Base-by-base conservation (phyloP, 768 basidiomycete species). In the Pleurotus citrinopileatus region DNA sequence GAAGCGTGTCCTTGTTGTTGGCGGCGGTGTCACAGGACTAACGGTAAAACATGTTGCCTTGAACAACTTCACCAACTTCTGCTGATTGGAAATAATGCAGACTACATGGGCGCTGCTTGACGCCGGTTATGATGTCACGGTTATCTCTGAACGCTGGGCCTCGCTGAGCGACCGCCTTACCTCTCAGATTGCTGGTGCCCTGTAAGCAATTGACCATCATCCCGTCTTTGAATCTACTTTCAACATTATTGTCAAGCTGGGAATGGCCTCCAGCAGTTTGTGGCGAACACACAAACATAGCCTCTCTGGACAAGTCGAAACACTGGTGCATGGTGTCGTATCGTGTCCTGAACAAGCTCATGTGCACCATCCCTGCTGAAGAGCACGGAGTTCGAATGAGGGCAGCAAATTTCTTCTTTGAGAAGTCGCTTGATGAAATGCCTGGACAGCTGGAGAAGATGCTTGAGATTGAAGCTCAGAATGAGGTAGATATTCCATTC, bases 191-290 rank as follows among this genome's bases (percentile, higher is more conserved):
- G 62, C 63, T 23, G 63, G 63, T 17, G 65, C 65, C 3, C 51
- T 69, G 65, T 67, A 59, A 51, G 65, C 59, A n/a, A 9, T 34
- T 3, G 2, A 34, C n/a, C 10, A 3, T 10, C 3, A 10, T n/a
- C 32, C n/a, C n/a, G 32, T 9, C 32, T 34, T 34, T n/a, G 9
- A 34, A 34, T n/a, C 32, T 3, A 3, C 32, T 34, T 34, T 3
- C 2, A 34, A n/a, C n/a, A 17, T 47, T 6, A 15, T 6, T 47
- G n/a, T 42, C 45, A 15, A 67, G 67, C 22, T 72, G 72, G 72
- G 72, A 73, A 54, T 72, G 64, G 57, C 71, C 71, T 1, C 71
- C 72, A 13, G 72, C 72, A 1, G 72, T 73, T 19, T 72, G 72
- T 54, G 72, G 72, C 37, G 60, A 67, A 36, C 71, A 73, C 59